These are phyloP conservation scores for Lithohypha guttulata DNA, from an alignment of 2,329 filamentous ascomycete genomes.

Conservation along the genomic window DNA sequence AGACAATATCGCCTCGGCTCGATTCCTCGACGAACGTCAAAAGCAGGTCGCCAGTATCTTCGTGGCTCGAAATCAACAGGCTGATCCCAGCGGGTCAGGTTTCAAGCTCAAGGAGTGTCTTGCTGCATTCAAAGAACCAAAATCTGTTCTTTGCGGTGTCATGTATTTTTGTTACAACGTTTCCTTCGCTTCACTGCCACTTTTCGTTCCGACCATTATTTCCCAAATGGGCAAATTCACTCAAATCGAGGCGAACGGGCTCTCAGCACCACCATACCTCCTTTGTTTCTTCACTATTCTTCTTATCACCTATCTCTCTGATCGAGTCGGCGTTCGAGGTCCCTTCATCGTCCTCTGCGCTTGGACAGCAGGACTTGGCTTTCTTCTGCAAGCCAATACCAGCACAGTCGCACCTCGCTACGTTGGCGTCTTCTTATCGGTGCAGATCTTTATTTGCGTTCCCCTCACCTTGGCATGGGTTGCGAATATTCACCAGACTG, in stretches of 20 bases:
- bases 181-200: slow-evolving; percentile 53
- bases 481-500: slow-evolving; percentile 30
- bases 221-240: slow-evolving; percentile 55
- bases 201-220: slow-evolving; percentile 55
- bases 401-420: slow-evolving; percentile 41
- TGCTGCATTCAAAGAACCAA: slow-evolving; percentile 33
- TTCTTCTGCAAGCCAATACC: slow-evolving; percentile 52
- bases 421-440: slow-evolving; percentile 44
- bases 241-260: slow-evolving; percentile 56
- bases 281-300: slow-evolving; percentile 55
- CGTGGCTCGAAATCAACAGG: slow-evolving; percentile 17
- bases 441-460: slow-evolving; percentile 56
- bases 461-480: slow-evolving; percentile 63
- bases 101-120: slow-evolving; percentile 40
- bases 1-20: slow-evolving; percentile 34
- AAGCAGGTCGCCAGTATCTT: slow-evolving; percentile 22
- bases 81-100: slow-evolving; percentile 18
- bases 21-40: slow-evolving; percentile 34
- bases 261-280: slow-evolving; percentile 62
- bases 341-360: slow-evolving; percentile 48
- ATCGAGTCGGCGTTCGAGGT: slow-evolving; percentile 54
- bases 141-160: slow-evolving; percentile 38
- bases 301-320: slow-evolving; percentile 52
- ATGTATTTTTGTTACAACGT: slow-evolving; percentile 55
- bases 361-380: slow-evolving; percentile 49